Base-by-base conservation (phyloP, 768 basidiomycete genomes). In the Lentinula boryana region DNA sequence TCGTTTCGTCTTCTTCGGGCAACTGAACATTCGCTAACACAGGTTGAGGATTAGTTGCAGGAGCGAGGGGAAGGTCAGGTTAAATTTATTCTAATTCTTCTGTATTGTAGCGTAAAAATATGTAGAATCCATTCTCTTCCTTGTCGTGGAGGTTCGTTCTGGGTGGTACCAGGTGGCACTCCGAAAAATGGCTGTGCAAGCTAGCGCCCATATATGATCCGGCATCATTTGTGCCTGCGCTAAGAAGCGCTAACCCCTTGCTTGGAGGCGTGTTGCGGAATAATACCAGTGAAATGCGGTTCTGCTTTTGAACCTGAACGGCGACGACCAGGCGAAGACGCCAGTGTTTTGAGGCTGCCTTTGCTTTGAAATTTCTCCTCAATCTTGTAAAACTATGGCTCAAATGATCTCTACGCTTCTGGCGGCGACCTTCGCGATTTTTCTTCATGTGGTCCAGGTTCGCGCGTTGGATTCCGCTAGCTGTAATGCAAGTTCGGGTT, bases 401-500 rank as follows among this genome's bases (percentile, higher is more conserved):
- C 31, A 27, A 21, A 43, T 32, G 21, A 44, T 35, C 23, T 44
- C 12, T 21, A n/a, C 41, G 7, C 16, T 55, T 46, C 32, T 49
- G 31, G 40, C 60, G 35, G 21, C 36, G 16, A 59, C 33, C 60
- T 23, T 44, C 0, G 36, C n/a, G 33, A n/a, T 53, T 16, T 50
- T 61, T n/a, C 33, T 54, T 31, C 40, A 15, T 7, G 43, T 27
- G 5, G 54, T 10, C 13, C 44, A 15, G 8, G 10, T 51, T 16
- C 51, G 38, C 12, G 21, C 53, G 16, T 5, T 53, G 18, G 40
- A 36, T 38, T 5, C 16, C 31, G 60, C 53, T 9, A 54, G 44
- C 18, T 57, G 60, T 46, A 57, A 52, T 49, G 56, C 56, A 21
- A 44, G 55, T 36, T 40, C 60, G 1, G 18, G 55, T 4, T 63